A percentile compares a stretch with the other conserved stretches of the same genome.
Conservation (phyloP, 352 stramenopile genomes). For the Phytophthora hybrid region DNA sequence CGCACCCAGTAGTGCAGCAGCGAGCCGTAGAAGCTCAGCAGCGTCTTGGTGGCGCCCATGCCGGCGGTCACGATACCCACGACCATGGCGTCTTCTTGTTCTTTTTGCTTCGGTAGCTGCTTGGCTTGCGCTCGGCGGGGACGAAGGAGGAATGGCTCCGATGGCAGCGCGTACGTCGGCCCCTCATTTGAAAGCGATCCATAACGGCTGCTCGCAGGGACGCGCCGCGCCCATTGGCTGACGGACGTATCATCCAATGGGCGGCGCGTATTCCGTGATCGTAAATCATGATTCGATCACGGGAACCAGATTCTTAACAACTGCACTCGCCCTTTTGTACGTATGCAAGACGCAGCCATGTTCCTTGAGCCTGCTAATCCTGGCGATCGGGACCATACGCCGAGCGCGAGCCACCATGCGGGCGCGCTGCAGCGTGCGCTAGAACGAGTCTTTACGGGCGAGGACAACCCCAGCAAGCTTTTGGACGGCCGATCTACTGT, state of each 20-base stretch:
- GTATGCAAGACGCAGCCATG: neutral
- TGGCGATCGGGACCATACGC: neutral
- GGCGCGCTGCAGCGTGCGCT: neutral
- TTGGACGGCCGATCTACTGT: neutral
- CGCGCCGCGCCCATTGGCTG: neutral
- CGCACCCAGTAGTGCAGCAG: conserved; percentile 84
- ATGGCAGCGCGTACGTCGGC: conserved; percentile 23
- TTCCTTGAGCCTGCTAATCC: neutral
- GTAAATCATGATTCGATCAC: conserved; percentile 29
- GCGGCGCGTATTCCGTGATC: conserved; percentile 10
- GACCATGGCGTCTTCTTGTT: conserved; percentile 31
- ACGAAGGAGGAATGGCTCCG: conserved; percentile 30
- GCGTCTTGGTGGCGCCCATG: conserved; percentile 39
- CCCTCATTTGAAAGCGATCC: conserved; percentile 31
- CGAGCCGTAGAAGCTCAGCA: conserved; percentile 83
- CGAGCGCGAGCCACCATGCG: neutral
- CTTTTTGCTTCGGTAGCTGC: neutral
- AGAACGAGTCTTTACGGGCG: neutral
- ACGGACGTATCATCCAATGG: conserved; percentile 15
- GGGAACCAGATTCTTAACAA: conserved; percentile 2
- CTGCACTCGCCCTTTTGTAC: neutral
- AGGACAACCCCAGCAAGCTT: neutral
- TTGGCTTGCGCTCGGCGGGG: conserved; percentile 22
- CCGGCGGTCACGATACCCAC: conserved; percentile 39
- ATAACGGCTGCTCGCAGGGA: conserved; percentile 26